Evolutionary conservation across 2,329 filamentous ascomycete genomes (phyloP), one percentile per base, ranked within the genome.

Genomic region (Knufia petricola): DNA sequence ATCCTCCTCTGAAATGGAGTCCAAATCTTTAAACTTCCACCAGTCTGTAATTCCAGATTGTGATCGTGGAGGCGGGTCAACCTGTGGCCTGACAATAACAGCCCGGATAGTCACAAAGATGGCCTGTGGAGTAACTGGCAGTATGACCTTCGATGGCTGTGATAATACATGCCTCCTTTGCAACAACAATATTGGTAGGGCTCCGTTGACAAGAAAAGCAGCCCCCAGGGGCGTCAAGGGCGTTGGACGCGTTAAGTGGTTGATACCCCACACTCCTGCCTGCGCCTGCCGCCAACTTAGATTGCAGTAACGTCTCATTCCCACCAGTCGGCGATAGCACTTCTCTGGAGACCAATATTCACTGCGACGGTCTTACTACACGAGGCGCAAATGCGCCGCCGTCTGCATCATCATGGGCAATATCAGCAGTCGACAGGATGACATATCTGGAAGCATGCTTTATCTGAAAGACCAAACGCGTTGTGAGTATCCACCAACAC

Each of bases 401-500:
- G 4, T 37, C 32, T 34, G 7, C 23, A 36, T 66, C 70, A 77
- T 69, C 66, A 98, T 98, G 92, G 92, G 92, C 64, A 88, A 85
- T 73, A 82, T 95, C 69, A 83, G 81, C 67, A 95, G 89, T 75
- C 85, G 82, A 69, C 81, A 83, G 61, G 89, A 94, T 61, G 89
- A 95, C 62, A 39, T 30, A 26, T 39, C 45, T 19, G 85, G 81
- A 64, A 77, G 80, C 59, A 70, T 79, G 60, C 73, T 96, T 65
- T 94, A 85, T 66, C 74, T 96, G 64, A 84, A 85, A 71, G 92
- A 98, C 66, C 92, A 95, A 74, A 86, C 79, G 66, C 82, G 88
- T 76, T 81, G 92, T 96, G 76, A 64, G 84, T 72, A 50, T 45
- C 55, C 50, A 42, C 51, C 44, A n/a, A n/a, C n/a, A n/a, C 23